Conservation (phyloP, 2,329 filamentous ascomycete species). For the Dothistroma pini region DNA sequence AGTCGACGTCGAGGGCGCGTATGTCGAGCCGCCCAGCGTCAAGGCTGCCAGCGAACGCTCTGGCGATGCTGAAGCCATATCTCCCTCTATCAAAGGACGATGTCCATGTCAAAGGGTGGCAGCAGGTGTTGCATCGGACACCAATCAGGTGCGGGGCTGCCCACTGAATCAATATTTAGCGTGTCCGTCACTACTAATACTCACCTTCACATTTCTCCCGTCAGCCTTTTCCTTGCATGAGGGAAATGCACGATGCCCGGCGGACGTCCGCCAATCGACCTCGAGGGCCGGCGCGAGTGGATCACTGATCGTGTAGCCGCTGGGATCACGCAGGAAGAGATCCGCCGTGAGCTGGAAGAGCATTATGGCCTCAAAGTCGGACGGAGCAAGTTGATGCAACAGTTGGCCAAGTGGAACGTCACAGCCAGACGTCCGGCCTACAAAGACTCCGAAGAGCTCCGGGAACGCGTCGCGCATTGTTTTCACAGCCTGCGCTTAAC, state of each 20-base stretch:
- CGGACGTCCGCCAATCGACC: background rate
- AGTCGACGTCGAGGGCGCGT: slow-evolving; percentile 4
- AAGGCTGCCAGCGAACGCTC: slow-evolving; percentile 15
- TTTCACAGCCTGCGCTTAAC: background rate
- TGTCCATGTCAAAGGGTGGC: background rate
- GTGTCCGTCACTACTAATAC: background rate
- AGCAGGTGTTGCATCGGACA: background rate
- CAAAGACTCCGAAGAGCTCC: slow-evolving; percentile 1
- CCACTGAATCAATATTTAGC: background rate
- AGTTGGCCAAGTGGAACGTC: slow-evolving; percentile 2
- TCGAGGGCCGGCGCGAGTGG: background rate
- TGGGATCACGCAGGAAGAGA: background rate
- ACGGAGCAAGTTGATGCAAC: background rate
- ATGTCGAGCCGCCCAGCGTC: slow-evolving; percentile 9
- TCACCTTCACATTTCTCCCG: background rate
- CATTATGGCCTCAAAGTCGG: background rate
- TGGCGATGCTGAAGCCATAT: slow-evolving; percentile 7
- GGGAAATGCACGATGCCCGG: background rate
- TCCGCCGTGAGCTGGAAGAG: background rate
- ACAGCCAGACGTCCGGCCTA: background rate
- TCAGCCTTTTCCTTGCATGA: background rate
- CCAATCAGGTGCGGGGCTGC: slow-evolving; percentile 4
- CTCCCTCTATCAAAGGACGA: background rate
- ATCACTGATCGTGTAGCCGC: background rate
- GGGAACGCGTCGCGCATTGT: background rate